Percentiles rank a stretch among this genome's conserved stretches.
These are phyloP conservation scores for Colletotrichum eremochloae DNA, from an alignment of 2,329 filamentous ascomycete species.

Conservation along the genomic window DNA sequence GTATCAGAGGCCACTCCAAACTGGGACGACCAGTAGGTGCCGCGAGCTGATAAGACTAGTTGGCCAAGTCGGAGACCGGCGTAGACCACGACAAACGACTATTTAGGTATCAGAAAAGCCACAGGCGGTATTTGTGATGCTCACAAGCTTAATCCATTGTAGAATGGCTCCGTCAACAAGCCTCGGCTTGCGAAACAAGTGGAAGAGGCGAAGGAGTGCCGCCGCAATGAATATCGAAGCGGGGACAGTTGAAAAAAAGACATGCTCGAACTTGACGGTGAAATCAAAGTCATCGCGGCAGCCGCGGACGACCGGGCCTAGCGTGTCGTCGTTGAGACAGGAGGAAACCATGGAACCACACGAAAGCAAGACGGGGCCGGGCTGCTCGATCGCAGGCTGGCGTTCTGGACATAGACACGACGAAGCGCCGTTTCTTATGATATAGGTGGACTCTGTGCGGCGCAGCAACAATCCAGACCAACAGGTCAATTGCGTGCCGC, in stretches of 20 bases:
- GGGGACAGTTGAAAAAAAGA: constrained; percentile 61
- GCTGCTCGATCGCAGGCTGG: neutral
- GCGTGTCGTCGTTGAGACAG: constrained; percentile 51
- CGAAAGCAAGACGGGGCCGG: neutral
- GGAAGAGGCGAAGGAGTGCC: constrained; percentile 50
- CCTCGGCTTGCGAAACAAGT: constrained; percentile 49
- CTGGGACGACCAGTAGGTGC: constrained; percentile 24
- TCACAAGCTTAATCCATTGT: constrained; percentile 44
- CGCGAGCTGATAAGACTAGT: constrained; percentile 2
- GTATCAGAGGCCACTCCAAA: constrained; percentile 42
- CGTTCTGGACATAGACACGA: neutral
- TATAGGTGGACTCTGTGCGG: neutral
- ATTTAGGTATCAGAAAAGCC: neutral
- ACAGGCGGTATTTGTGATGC: neutral
- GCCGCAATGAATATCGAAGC: constrained; percentile 54
- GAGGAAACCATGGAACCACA: neutral
- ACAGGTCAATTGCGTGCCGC: neutral
- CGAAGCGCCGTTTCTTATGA: neutral
- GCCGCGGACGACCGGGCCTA: constrained; percentile 60
- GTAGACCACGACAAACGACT: constrained; percentile 20
- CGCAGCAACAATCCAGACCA: neutral
- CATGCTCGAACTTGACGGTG: constrained; percentile 62
- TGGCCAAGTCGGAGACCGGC: constrained; percentile 13
- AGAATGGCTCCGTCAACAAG: constrained; percentile 54
- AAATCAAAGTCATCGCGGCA: constrained; percentile 65